Evolutionary conservation across 2,329 filamentous ascomycete species (phyloP).

Genomic region (Lasiodiplodia sp.): DNA sequence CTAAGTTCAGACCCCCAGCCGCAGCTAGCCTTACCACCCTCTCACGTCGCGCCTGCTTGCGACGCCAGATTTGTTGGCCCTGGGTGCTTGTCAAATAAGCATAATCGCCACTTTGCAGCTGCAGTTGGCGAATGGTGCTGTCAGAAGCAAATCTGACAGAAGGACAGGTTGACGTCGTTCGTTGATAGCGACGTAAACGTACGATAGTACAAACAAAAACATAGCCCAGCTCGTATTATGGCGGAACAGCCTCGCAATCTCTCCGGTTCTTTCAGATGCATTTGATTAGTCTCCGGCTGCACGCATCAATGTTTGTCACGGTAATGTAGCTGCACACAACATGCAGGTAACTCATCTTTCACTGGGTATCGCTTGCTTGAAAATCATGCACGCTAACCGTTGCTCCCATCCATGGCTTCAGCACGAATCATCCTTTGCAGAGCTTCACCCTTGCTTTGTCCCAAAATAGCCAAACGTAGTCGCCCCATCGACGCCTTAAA

Average conservation of each 20-base stretch:
- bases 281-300: not conserved
- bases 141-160: not conserved
- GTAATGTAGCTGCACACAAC: not conserved
- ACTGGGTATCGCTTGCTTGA: not conserved
- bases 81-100: conserved; percentile 15
- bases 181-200: not conserved
- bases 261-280: not conserved
- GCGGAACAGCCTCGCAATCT: not conserved
- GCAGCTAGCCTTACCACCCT: conserved; percentile 10
- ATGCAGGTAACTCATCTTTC: not conserved
- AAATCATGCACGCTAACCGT: not conserved
- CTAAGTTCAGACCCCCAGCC: not conserved
- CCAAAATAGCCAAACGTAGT: not conserved
- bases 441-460: conserved; percentile 16
- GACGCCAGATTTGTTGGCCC: not conserved
- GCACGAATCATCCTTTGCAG: not conserved
- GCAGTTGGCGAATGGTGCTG: not conserved
- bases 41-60: not conserved
- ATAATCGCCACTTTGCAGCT: conserved; percentile 10
- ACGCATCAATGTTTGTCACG: not conserved
- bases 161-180: too few relatives aligned
- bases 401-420: conserved; percentile 1
- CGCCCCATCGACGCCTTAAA: not conserved
- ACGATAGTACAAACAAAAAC: not conserved
- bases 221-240: not conserved